These are phyloP conservation scores for Kazachstania psychrophila DNA, from an alignment of 805 yeast genomes.

Conservation along the genomic window DNA sequence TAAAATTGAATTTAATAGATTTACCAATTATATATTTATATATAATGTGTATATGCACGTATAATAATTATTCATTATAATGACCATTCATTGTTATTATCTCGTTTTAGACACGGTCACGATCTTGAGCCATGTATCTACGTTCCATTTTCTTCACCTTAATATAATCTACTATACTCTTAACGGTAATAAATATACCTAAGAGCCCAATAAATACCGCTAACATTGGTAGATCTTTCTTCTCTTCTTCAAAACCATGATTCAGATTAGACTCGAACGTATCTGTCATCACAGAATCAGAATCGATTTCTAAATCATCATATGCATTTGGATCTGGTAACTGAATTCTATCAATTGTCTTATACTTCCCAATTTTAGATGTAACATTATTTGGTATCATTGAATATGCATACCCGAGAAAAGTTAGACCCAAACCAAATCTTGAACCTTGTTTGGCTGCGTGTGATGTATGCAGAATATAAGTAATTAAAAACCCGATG, in stretches of 20 bases:
- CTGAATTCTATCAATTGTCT: slow-evolving; percentile 35
- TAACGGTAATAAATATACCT: slow-evolving; percentile 57
- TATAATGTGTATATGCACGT: neutral
- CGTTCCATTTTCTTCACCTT: slow-evolving; percentile 71
- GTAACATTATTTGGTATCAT: slow-evolving; percentile 40
- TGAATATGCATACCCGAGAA: slow-evolving; percentile 59
- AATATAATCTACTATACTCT: slow-evolving; percentile 62
- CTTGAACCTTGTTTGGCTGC: slow-evolving; percentile 95
- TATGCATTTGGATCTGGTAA: slow-evolving; percentile 52
- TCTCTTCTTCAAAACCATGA: slow-evolving; percentile 27
- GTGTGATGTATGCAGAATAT: slow-evolving; percentile 87
- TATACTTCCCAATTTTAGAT: slow-evolving; percentile 25
- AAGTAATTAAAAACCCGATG: slow-evolving; percentile 85
- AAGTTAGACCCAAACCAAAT: slow-evolving; percentile 81
- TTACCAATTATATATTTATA: neutral
- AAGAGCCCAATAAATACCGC: slow-evolving; percentile 56
- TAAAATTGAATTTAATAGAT: neutral
- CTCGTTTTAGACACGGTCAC: neutral
- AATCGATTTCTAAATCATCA: slow-evolving; percentile 31
- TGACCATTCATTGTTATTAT: neutral
- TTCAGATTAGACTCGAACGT: slow-evolving; percentile 24
- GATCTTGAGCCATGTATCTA: slow-evolving; percentile 24
- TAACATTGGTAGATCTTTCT: slow-evolving; percentile 39
- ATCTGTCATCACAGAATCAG: slow-evolving; percentile 19
- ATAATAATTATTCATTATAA: too few species aligned